These are phyloP conservation scores for Ilyonectria mors-panacis DNA, from an alignment of 2,329 filamentous ascomycete species.

Conservation along the genomic window DNA sequence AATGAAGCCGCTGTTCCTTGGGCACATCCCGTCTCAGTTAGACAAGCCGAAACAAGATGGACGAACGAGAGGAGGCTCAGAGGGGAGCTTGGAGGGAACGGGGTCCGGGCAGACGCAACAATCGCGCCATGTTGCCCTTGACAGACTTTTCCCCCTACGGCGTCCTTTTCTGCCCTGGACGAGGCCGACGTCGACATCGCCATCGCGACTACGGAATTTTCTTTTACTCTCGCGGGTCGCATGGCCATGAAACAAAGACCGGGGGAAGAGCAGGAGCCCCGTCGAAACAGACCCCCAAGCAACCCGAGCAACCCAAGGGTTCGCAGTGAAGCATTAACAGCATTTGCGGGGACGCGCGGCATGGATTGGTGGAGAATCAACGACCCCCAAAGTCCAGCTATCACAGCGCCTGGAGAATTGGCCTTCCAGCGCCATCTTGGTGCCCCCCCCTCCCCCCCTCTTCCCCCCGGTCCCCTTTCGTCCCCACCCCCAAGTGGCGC, in stretches of 20 bases:
- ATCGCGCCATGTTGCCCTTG: constrained; percentile 25
- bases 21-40: constrained; percentile 12
- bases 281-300: constrained; percentile 30
- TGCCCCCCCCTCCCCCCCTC: constrained; percentile 32
- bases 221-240: constrained; percentile 18
- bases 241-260: constrained; percentile 48
- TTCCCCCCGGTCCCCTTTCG: constrained; percentile 31
- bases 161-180: neutral
- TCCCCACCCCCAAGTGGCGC: constrained; percentile 24
- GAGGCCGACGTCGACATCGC: constrained; percentile 1
- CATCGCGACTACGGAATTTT: neutral
- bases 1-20: neutral
- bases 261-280: constrained; percentile 7
- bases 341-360: constrained; percentile 35
- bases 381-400: constrained; percentile 37
- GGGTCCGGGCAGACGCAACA: neutral
- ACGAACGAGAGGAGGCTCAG: neutral
- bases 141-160: neutral
- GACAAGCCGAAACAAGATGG: constrained; percentile 17
- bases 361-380: constrained; percentile 44
- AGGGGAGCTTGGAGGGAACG: neutral
- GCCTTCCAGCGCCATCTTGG: constrained; percentile 37
- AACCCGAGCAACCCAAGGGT: constrained; percentile 24
- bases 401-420: constrained; percentile 46
- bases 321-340: constrained; percentile 29